These are phyloP conservation scores for Lentinula boryana DNA, from an alignment of 768 basidiomycete species.

Conservation along the genomic window DNA sequence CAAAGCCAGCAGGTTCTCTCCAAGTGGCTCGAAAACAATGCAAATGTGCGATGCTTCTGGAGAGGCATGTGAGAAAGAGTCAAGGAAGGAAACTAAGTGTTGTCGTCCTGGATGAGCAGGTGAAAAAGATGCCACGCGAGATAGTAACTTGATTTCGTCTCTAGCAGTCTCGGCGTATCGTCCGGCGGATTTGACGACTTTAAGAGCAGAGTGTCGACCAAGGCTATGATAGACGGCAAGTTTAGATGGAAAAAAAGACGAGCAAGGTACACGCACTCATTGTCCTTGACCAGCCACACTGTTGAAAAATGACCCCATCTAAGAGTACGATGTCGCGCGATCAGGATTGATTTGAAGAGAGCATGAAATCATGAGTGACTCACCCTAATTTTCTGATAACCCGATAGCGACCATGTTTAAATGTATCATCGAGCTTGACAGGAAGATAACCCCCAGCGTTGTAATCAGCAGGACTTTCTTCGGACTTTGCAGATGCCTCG, in stretches of 20 bases:
- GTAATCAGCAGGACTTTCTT: slow-evolving; percentile 81
- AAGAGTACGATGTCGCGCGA: slow-evolving; percentile 18
- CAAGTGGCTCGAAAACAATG: slow-evolving; percentile 86
- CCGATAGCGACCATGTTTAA: slow-evolving; percentile 79
- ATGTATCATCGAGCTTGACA: slow-evolving; percentile 75
- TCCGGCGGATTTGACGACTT: slow-evolving; percentile 91
- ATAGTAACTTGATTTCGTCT: slow-evolving; percentile 92
- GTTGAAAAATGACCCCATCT: slow-evolving; percentile 97
- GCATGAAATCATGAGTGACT: slow-evolving; percentile 13
- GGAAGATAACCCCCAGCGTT: slow-evolving; percentile 78
- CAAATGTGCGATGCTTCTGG: slow-evolving; percentile 77
- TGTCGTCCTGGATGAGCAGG: slow-evolving; percentile 73
- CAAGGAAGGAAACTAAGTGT: slow-evolving; percentile 85
- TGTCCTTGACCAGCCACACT: slow-evolving; percentile 85
- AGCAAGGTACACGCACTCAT: slow-evolving; percentile 43
- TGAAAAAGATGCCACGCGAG: slow-evolving; percentile 64
- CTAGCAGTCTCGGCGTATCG: slow-evolving; percentile 95
- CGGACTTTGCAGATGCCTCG: slow-evolving; percentile 63
- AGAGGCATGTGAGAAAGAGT: slow-evolving; percentile 77
- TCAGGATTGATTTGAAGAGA: slow-evolving; percentile 13
- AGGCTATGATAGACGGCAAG: slow-evolving; percentile 34
- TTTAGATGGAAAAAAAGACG: slow-evolving; percentile 10
- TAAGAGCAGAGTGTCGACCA: slow-evolving; percentile 80
- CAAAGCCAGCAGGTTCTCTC: slow-evolving; percentile 70
- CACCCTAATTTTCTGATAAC: slow-evolving; percentile 89